A percentile compares a stretch with the other conserved stretches of the same genome.
These are phyloP conservation scores for Tolypocladium tropicale DNA, from an alignment of 2,329 filamentous ascomycete genomes.

Conservation along the genomic window DNA sequence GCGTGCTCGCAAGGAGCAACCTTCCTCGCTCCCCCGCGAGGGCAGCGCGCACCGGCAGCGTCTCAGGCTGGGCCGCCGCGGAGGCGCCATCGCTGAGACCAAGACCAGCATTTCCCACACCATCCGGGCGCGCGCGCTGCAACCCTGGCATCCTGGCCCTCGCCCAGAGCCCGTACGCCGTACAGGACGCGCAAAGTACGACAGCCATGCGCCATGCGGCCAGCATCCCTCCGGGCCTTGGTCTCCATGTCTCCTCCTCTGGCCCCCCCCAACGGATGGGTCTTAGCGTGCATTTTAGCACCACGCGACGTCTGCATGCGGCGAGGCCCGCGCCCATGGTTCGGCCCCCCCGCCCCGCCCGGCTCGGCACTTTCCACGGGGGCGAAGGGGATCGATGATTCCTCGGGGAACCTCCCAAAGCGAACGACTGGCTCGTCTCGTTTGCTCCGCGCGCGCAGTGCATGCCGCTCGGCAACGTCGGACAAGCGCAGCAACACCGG, in stretches of 20 bases:
- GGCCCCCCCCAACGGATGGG: background rate
- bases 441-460: background rate
- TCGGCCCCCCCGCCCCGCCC: background rate
- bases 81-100: background rate
- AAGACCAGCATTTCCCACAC: no score
- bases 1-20: no score
- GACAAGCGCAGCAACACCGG: background rate
- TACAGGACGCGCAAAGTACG: no score
- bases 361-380: background rate
- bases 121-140: no score
- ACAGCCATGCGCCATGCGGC: background rate
- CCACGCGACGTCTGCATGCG: background rate
- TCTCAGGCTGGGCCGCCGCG: background rate
- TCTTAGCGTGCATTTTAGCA: background rate
- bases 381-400: background rate
- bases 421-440: no score
- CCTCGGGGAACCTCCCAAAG: no score
- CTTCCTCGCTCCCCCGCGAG: background rate
- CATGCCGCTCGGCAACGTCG: background rate
- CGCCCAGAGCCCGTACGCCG: no score
- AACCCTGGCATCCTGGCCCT: background rate
- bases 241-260: no score
- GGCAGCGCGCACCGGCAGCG: background rate
- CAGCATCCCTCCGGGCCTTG: no score
- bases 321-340: background rate